Conservation (phyloP, 441 rosid species). For the Iberis amara region DNA sequence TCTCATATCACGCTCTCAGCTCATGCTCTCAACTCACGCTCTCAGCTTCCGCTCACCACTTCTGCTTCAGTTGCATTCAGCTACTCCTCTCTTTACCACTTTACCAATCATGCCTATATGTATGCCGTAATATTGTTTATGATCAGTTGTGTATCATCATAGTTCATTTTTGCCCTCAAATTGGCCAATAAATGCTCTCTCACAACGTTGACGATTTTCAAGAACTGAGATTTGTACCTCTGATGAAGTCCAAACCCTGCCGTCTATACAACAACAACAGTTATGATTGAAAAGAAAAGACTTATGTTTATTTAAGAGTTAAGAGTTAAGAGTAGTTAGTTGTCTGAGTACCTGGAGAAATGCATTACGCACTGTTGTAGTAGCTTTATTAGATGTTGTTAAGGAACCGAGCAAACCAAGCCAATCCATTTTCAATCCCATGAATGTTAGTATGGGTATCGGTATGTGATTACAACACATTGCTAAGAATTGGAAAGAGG, state of each 20-base stretch:
- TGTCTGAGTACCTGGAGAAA: conserved; percentile 44
- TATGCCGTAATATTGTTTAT: too few species aligned
- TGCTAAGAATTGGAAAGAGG: conserved; percentile 13
- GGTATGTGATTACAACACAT: conserved; percentile 40
- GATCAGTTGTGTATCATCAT: too few species aligned
- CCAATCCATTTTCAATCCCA: conserved; percentile 82
- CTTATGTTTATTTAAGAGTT: too few species aligned
- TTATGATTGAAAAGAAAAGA: too few species aligned
- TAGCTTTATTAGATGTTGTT: conserved; percentile 55
- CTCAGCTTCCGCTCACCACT: too few species aligned
- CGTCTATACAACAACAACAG: conserved; percentile 52
- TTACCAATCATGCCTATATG: too few species aligned
- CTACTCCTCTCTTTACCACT: too few species aligned
- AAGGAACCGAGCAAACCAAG: conserved; percentile 77
- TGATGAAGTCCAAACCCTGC: conserved; percentile 72
- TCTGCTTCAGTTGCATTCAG: too few species aligned
- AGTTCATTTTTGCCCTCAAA: conserved; percentile 41
- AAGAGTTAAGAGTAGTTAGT: too few species aligned
- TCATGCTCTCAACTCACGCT: too few species aligned
- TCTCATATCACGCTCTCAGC: too few species aligned
- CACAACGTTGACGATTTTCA: conserved; percentile 50
- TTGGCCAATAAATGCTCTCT: conserved; percentile 50
- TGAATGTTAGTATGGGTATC: conserved; percentile 50
- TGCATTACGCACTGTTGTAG: conserved; percentile 64
- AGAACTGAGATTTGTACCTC: conserved; percentile 60